phyloP scores from a whole-genome alignment of 2,329 filamentous ascomycete species.

The Rhynchosporium graminicola region DNA sequence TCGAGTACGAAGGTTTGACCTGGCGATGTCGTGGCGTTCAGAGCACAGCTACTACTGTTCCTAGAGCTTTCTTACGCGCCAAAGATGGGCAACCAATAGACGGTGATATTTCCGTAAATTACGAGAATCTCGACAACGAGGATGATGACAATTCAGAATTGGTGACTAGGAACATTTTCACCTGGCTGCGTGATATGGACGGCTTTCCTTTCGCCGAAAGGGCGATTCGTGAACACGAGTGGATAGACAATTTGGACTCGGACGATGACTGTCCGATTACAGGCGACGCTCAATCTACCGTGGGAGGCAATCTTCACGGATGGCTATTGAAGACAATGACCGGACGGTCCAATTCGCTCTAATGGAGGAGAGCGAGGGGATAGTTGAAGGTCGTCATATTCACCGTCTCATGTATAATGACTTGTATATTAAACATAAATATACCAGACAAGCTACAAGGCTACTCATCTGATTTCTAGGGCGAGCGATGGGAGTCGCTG shows the following conservation, averaged over 20 bases:
- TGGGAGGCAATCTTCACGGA: slow-evolving; percentile 28
- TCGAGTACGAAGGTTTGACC: slow-evolving; percentile 28
- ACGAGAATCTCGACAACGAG: slow-evolving; percentile 28
- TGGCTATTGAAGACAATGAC: slow-evolving; percentile 29
- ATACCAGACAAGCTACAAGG: no score
- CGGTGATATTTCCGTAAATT: slow-evolving; percentile 23
- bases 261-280: slow-evolving; percentile 33
- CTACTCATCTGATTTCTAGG: no score
- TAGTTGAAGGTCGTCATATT: no score
- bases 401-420: no score
- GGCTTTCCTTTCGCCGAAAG: slow-evolving; percentile 39
- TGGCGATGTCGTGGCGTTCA: slow-evolving; percentile 23
- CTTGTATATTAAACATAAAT: no score
- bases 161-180: slow-evolving; percentile 39
- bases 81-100: slow-evolving; percentile 22
- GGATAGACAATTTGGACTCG: slow-evolving; percentile 38
- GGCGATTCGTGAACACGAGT: slow-evolving; percentile 38
- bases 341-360: slow-evolving; percentile 25
- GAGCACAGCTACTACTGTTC: slow-evolving; percentile 1
- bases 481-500: no score
- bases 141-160: slow-evolving; percentile 34
- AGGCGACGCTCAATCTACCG: slow-evolving; percentile 27
- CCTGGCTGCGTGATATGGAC: slow-evolving; percentile 37
- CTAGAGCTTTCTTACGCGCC: slow-evolving; percentile 23
- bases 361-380: background rate